Conservation (phyloP, 768 basidiomycete genomes). For the Chlorophyllum brunneum region DNA sequence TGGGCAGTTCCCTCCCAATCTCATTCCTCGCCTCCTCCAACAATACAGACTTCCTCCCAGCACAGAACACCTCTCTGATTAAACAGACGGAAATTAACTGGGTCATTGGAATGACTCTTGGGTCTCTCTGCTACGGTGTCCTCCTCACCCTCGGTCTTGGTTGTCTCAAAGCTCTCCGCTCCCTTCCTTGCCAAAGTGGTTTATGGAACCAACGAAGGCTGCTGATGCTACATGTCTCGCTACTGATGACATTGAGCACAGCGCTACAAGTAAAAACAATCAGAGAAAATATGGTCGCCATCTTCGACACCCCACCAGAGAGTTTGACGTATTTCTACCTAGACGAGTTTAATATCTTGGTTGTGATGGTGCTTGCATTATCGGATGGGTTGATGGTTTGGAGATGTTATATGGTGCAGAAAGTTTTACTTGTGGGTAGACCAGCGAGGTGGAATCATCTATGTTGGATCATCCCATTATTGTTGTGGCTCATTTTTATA, state of each 20-base stretch:
- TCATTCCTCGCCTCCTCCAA: too few species aligned
- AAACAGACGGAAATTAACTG: background rate
- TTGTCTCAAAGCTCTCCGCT: background rate
- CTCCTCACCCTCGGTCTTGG: background rate
- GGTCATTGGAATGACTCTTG: conserved; percentile 4
- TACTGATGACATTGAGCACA: background rate
- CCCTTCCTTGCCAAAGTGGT: background rate
- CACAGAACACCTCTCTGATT: too few species aligned
- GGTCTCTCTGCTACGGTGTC: background rate
- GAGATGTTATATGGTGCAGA: conserved; percentile 10
- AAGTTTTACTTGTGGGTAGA: background rate
- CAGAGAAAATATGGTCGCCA: background rate
- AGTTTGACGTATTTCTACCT: background rate
- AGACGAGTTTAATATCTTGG: background rate
- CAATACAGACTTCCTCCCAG: too few species aligned
- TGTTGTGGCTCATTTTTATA: background rate
- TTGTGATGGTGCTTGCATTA: background rate
- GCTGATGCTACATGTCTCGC: background rate
- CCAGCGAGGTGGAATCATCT: background rate
- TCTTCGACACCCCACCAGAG: conserved; percentile 2
- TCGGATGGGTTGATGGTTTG: conserved; percentile 7
- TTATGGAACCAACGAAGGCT: background rate
- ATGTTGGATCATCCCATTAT: background rate
- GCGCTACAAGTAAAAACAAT: background rate
- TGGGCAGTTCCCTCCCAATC: too few species aligned